A percentile compares a stretch with the other conserved stretches of the same genome.
phyloP scores from a whole-genome alignment of 257 asterid species.

The Linderniella brevidens region DNA sequence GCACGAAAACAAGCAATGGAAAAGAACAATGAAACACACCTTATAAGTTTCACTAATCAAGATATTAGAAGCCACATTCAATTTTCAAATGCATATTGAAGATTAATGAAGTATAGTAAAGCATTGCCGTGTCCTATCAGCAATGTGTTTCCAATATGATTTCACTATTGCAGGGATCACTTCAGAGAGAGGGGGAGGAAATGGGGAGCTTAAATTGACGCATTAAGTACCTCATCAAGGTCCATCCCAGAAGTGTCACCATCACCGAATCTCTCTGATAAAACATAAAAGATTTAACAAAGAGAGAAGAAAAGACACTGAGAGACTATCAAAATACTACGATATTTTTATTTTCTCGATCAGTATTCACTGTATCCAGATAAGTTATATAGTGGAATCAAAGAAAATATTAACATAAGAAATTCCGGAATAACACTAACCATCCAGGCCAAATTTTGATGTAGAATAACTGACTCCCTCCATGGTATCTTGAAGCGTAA shows the following conservation, averaged over 20 bases:
- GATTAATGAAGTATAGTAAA: no score
- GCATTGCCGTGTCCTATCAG: no score
- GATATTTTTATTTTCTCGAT: conserved; percentile 2
- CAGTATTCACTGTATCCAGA: no score
- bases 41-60: no score
- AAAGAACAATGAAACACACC: conserved; percentile 3
- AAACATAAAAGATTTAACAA: conserved; percentile 13
- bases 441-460: conserved; percentile 90
- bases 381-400: no score
- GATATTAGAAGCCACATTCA: no score
- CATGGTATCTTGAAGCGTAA: conserved; percentile 87
- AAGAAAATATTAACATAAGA: no score
- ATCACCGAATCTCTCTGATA: conserved; percentile 93
- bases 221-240: conserved; percentile 83
- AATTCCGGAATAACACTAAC: conserved; percentile 30
- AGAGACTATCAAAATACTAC: conserved; percentile 5
- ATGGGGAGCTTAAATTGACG: no score
- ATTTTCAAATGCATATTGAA: no score
- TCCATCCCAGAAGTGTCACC: conserved; percentile 87
- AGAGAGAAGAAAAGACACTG: not conserved
- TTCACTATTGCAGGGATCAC: not conserved
- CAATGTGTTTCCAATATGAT: no score
- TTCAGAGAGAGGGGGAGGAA: no score
- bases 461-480: conserved; percentile 75
- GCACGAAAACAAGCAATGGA: conserved; percentile 9